phyloP scores from a whole-genome alignment of 2,329 filamentous ascomycete genomes.

The Didymosphaeria variabile region DNA sequence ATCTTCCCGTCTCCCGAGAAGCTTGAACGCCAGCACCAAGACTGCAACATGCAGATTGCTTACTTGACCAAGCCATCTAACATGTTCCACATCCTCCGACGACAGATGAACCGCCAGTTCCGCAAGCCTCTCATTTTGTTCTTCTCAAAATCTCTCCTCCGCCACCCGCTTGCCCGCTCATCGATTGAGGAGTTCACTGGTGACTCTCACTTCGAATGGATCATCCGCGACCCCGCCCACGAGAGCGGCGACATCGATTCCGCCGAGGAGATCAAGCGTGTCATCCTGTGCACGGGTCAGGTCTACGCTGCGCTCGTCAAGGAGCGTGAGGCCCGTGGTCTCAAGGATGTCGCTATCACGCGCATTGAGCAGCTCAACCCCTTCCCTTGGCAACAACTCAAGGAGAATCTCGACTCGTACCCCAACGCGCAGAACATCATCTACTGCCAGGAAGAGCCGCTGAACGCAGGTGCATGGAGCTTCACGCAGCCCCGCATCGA shows the following conservation, averaged over 20 bases:
- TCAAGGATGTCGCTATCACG: slow-evolving; percentile 92
- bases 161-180: slow-evolving; percentile 91
- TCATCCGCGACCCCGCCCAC: slow-evolving; percentile 91
- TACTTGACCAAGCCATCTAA: slow-evolving; percentile 98
- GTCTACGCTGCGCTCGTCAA: slow-evolving; percentile 91
- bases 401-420: slow-evolving; percentile 96
- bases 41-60: slow-evolving; percentile 98
- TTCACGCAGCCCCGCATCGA: slow-evolving; percentile 98
- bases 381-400: slow-evolving; percentile 97
- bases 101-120: slow-evolving; percentile 99
- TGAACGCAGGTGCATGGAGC: slow-evolving; percentile 96
- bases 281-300: slow-evolving; percentile 94
- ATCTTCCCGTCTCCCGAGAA: slow-evolving; percentile 89
- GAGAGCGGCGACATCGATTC: slow-evolving; percentile 76
- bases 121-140: slow-evolving; percentile 97
- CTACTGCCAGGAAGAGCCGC: slow-evolving; percentile 96
- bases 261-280: slow-evolving; percentile 88
- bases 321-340: slow-evolving; percentile 84
- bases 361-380: slow-evolving; percentile 98
- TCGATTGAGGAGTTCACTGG: slow-evolving; percentile 89
- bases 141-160: slow-evolving; percentile 97
- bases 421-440: slow-evolving; percentile 98
- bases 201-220: slow-evolving; percentile 94
- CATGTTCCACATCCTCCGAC: slow-evolving; percentile 92
- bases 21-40: slow-evolving; percentile 96